Conservation (phyloP, 257 asterid species). For the Salvia splendens region DNA sequence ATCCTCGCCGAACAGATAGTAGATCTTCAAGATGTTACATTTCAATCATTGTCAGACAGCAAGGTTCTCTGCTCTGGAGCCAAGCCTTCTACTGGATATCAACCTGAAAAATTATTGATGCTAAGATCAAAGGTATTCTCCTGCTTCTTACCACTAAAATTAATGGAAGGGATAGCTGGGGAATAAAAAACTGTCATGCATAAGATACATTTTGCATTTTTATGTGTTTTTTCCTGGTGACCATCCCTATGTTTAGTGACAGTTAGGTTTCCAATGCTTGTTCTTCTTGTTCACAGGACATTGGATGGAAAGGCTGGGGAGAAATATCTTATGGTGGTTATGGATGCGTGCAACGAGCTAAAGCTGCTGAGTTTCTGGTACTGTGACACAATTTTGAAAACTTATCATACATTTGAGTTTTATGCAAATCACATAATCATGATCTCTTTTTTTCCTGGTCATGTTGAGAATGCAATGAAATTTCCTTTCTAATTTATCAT, state of each 20-base stretch:
- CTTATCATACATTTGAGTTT: conserved; percentile 22
- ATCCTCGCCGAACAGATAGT: conserved; percentile 54
- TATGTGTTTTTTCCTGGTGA: conserved; percentile 17
- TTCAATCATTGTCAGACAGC: conserved; percentile 61
- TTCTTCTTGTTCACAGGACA: conserved; percentile 48
- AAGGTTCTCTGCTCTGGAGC: conserved; percentile 92
- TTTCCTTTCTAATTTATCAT: conserved; percentile 17
- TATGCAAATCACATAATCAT: conserved; percentile 2
- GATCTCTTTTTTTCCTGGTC: not conserved
- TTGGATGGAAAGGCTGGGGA: conserved; percentile 99
- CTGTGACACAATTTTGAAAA: conserved; percentile 42
- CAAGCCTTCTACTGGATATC: conserved; percentile 58
- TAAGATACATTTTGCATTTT: conserved; percentile 6
- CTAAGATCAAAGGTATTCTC: conserved; percentile 71
- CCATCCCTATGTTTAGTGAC: not conserved
- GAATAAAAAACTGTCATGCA: not conserved
- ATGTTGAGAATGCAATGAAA: conserved; percentile 22
- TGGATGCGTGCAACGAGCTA: conserved; percentile 71
- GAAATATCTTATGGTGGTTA: conserved; percentile 93
- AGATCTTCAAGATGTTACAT: conserved; percentile 72
- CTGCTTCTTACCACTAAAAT: conserved; percentile 23
- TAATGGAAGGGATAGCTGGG: not conserved
- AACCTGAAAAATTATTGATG: conserved; percentile 68
- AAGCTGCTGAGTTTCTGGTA: conserved; percentile 95
- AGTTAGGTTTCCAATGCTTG: conserved; percentile 18